Evolutionary conservation across 129 eudicot species (phyloP), one percentile per base, ranked within the genome.

Genomic region (Helichrysum umbraculigerum): DNA sequence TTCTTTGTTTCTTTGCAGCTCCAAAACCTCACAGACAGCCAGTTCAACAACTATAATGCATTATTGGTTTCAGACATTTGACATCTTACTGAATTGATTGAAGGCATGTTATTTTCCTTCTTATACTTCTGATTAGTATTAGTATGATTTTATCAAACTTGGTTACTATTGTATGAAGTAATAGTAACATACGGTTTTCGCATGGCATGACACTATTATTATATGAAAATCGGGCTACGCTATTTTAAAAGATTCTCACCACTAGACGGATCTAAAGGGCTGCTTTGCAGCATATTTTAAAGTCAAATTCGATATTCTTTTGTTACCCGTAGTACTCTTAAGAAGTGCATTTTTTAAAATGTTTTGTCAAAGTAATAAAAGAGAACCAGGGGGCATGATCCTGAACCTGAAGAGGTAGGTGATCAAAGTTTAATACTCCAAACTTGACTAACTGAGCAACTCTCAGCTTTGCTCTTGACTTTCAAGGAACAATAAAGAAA

Each of bases 1-100:
- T 12, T 71, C 14, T 29, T 28, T 61, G 54, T 30, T 63, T 76
- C 50, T 22, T 82, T 76, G 70, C 87, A 86, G 91, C 94, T 52
- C 88, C 91, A 67, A 88, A 86, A 81, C 94, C 91, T 88, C 94
- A 88, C 68, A 82, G 94, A 58, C 83, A 82, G 61, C 79, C 41
- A 5, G 80, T 79, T 62, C 88, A 77, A 68, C 79, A 76, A 42
- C 63, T 21, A 25, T 85, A 74, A 81, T 57, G 75, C 58, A 77
- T 57, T 6, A 37, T 81, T 37, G 78, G 32, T 12, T 59, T 17
- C 56, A 47, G 33, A 68, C 33, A 22, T 63, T 61, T 58, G 22
- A 39, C 67, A 44, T 77, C 11, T 57, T 37, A 52, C 16, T 37
- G 34, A 39, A 8, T 41, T n/a, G 59, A 5, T 62, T 39, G 68